Evolutionary conservation across 2,329 filamentous ascomycete species (phyloP).

Genomic region (Fusarium sp.): DNA sequence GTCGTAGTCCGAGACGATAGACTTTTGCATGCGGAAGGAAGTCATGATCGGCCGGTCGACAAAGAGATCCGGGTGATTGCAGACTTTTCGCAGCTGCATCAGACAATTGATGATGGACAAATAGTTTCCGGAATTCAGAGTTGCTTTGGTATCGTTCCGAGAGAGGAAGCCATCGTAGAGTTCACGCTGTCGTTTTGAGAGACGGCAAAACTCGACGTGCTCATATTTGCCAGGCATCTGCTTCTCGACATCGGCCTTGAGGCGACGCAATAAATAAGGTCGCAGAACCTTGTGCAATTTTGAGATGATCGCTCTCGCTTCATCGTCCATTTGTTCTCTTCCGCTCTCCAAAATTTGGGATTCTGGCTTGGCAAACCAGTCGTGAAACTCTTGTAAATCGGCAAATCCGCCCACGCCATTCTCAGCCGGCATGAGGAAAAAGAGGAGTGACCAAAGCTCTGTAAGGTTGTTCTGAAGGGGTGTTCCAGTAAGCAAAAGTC

Average conservation of each 20-base stretch:
- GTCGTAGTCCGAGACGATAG: constrained; percentile 80
- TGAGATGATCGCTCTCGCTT: constrained; percentile 89
- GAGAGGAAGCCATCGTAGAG: constrained; percentile 97
- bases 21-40: constrained; percentile 90
- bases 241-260: constrained; percentile 98
- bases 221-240: constrained; percentile 99
- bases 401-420: constrained; percentile 91
- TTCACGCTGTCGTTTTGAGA: constrained; percentile 95
- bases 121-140: constrained; percentile 92
- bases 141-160: constrained; percentile 88
- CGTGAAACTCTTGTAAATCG: constrained; percentile 93
- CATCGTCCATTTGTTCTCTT: constrained; percentile 91
- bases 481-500: constrained; percentile 91
- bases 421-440: constrained; percentile 94
- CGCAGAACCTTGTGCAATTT: constrained; percentile 95
- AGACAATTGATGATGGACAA: constrained; percentile 98
- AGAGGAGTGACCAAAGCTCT: constrained; percentile 95
- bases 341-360: constrained; percentile 97
- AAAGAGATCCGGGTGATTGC: constrained; percentile 97
- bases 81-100: constrained; percentile 97
- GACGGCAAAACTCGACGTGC: constrained; percentile 93
- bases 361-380: constrained; percentile 95
- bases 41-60: constrained; percentile 97
- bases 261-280: constrained; percentile 87
- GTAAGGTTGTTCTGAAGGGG: constrained; percentile 97